Conservation (phyloP, 2,329 filamentous ascomycete genomes). For the Capronia epimyces region DNA sequence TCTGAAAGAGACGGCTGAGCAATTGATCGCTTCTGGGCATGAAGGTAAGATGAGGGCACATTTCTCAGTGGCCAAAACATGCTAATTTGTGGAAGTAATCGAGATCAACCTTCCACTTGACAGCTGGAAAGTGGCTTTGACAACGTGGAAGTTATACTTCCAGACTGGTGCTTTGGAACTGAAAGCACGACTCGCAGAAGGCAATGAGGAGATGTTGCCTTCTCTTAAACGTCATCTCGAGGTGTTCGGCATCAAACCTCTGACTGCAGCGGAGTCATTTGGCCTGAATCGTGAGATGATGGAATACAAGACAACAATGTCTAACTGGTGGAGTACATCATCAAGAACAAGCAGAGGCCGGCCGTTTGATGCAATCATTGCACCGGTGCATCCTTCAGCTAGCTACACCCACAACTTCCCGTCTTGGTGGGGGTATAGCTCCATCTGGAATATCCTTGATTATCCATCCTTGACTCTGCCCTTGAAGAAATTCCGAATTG, state of each 20-base stretch:
- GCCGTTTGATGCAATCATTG: conserved; percentile 28
- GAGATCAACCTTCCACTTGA: conserved; percentile 20
- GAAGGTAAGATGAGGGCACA: conserved; percentile 9
- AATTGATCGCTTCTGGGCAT: conserved; percentile 36
- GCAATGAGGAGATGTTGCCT: conserved; percentile 55
- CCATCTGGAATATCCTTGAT: conserved; percentile 64
- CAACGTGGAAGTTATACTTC: conserved; percentile 54
- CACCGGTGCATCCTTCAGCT: conserved; percentile 17
- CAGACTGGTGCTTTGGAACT: conserved; percentile 56
- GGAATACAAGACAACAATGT: not conserved
- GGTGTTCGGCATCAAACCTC: conserved; percentile 45
- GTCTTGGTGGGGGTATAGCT: conserved; percentile 60
- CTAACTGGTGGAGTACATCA: conserved; percentile 40
- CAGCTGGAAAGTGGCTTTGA: conserved; percentile 28
- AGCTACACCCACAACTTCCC: conserved; percentile 48
- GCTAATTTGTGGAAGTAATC: conserved; percentile 14
- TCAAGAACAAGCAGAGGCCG: conserved; percentile 34
- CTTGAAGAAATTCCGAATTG: conserved; percentile 39
- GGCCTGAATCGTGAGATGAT: conserved; percentile 1
- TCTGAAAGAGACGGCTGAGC: conserved; percentile 42
- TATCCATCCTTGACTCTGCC: conserved; percentile 61
- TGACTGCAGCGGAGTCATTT: conserved; percentile 37
- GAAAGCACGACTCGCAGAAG: conserved; percentile 45
- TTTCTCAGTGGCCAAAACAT: not conserved
- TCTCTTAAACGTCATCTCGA: conserved; percentile 55